Conservation (phyloP, 495 filamentous ascomycete species). For the Haplographium delicatum region DNA sequence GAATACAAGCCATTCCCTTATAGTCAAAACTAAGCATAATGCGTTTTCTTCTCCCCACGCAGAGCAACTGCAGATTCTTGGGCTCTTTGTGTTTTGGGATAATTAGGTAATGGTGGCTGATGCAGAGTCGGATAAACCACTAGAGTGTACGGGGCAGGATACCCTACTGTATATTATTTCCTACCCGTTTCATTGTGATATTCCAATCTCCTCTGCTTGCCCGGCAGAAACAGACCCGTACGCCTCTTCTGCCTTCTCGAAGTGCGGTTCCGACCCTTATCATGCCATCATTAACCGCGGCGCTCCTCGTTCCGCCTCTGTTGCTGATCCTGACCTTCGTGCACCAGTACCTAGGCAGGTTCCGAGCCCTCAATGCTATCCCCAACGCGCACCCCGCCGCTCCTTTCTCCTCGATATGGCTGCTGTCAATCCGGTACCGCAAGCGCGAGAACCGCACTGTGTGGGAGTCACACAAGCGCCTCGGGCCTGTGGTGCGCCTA, state of each 20-base stretch:
- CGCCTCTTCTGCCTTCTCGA: neutral
- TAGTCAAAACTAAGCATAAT: too few species aligned
- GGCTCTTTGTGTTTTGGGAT: too few species aligned
- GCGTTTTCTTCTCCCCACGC: too few species aligned
- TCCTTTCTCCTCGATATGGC: slow-evolving; percentile 56
- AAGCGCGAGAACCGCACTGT: slow-evolving; percentile 28
- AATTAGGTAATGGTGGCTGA: neutral
- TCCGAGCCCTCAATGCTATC: slow-evolving; percentile 31
- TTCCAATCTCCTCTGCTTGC: neutral
- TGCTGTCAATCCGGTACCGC: slow-evolving; percentile 25
- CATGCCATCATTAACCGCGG: neutral
- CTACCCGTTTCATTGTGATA: neutral
- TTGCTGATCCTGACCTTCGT: neutral
- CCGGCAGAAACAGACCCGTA: neutral
- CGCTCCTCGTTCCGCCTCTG: neutral
- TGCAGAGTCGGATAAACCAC: neutral
- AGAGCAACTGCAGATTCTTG: too few species aligned
- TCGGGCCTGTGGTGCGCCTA: slow-evolving; percentile 56
- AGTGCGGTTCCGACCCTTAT: neutral
- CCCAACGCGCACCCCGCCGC: slow-evolving; percentile 60
- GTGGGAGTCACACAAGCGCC: slow-evolving; percentile 47
- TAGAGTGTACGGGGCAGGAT: neutral
- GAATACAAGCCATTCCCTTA: too few species aligned
- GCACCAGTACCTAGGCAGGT: neutral
- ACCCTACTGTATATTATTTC: neutral